Percentiles rank a stretch among this genome's conserved stretches.
These are phyloP conservation scores for Syzygium grande DNA, from an alignment of 345 rosid species.

Conservation along the genomic window DNA sequence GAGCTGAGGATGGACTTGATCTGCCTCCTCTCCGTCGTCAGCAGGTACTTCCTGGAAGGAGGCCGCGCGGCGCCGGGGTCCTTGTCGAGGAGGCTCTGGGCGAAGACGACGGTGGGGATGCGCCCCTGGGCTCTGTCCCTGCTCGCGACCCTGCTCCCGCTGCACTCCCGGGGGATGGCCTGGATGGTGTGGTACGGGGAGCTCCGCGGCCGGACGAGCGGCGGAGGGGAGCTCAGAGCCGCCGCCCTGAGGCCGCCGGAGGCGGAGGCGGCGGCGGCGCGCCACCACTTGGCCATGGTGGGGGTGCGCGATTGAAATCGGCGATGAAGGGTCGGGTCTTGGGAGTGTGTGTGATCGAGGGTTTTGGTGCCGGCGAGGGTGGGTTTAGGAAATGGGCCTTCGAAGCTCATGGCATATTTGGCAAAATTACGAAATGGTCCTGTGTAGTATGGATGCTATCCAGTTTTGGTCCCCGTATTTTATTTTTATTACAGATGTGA, in stretches of 20 bases:
- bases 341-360: not conserved
- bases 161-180: slow-evolving; percentile 61
- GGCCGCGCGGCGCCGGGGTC: slow-evolving; percentile 19
- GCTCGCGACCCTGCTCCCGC: slow-evolving; percentile 50
- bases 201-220: slow-evolving; percentile 6
- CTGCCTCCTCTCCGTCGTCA: slow-evolving; percentile 71
- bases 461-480: not conserved
- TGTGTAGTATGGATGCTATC: not conserved
- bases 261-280: slow-evolving; percentile 4
- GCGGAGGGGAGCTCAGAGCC: slow-evolving; percentile 6
- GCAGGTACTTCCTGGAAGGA: slow-evolving; percentile 49
- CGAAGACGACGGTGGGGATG: slow-evolving; percentile 73
- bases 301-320: not conserved
- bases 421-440: not conserved
- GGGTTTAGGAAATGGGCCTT: not conserved
- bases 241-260: slow-evolving; percentile 25
- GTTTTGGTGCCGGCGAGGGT: not conserved
- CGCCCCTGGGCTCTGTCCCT: slow-evolving; percentile 65
- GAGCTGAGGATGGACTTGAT: slow-evolving; percentile 55
- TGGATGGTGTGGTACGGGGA: slow-evolving; percentile 57
- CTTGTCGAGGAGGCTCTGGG: slow-evolving; percentile 39
- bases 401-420: not conserved
- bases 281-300: slow-evolving; percentile 38
- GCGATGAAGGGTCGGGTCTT: too few species aligned
- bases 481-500: not conserved